Percentiles rank a stretch among this genome's conserved stretches.
phyloP scores from a whole-genome alignment of 805 yeast genomes.

The Barnettozyma salicaria region DNA sequence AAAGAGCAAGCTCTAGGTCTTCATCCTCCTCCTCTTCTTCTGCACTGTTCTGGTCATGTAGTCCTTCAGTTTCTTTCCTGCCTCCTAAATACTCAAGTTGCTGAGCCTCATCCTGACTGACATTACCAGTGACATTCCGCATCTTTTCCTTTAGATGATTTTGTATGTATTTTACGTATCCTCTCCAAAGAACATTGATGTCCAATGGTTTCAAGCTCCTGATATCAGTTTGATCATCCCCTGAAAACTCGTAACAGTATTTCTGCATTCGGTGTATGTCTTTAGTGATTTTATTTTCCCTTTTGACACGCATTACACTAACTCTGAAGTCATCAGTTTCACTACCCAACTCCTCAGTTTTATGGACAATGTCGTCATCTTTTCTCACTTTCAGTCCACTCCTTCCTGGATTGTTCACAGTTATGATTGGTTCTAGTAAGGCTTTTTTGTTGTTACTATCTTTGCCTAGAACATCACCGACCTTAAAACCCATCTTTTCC shows the following conservation, averaged over 20 bases:
- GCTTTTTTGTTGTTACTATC: slow-evolving; percentile 20
- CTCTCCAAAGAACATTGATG: slow-evolving; percentile 39
- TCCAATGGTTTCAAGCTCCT: slow-evolving; percentile 27
- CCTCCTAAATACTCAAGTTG: too few relatives aligned
- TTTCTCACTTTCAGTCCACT: slow-evolving; percentile 23
- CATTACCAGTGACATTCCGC: slow-evolving; percentile 2
- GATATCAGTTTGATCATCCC: slow-evolving; percentile 24
- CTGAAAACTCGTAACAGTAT: slow-evolving; percentile 37
- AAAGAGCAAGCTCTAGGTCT: slow-evolving; percentile 30
- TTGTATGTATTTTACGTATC: slow-evolving; percentile 24
- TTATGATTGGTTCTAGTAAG: slow-evolving; percentile 29
- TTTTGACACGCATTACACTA: slow-evolving; percentile 17
- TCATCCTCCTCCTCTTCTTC: slow-evolving; percentile 11
- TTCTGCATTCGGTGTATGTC: slow-evolving; percentile 32
- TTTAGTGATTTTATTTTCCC: slow-evolving; percentile 11
- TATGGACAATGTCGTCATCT: slow-evolving; percentile 6
- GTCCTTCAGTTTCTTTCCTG: too few relatives aligned
- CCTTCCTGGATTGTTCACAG: slow-evolving; percentile 16
- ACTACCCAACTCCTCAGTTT: slow-evolving; percentile 2
- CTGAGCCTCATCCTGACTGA: too few relatives aligned
- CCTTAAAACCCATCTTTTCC: slow-evolving; percentile 53
- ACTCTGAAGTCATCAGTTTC: slow-evolving; percentile 18
- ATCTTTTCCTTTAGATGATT: slow-evolving; percentile 10
- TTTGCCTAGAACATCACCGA: slow-evolving; percentile 41
- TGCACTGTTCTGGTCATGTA: too few relatives aligned